A percentile compares a stretch with the other conserved stretches of the same genome.
Conservation (phyloP, 805 yeast species). For the Metschnikowia proteae region DNA sequence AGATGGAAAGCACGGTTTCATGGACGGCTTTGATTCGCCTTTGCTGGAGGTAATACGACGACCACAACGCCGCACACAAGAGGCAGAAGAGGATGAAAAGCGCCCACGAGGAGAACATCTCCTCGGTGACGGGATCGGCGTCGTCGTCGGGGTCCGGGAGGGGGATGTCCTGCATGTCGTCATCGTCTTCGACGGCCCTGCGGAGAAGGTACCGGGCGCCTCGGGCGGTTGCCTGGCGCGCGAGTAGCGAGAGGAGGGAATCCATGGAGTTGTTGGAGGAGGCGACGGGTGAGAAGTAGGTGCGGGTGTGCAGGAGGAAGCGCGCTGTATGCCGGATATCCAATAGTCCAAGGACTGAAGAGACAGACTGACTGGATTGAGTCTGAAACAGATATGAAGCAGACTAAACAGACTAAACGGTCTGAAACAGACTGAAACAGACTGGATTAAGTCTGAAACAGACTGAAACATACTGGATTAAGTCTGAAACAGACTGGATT, state of each 20-base stretch:
- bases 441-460: no score
- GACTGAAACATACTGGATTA: no score
- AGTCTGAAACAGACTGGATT: no score
- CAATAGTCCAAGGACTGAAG: no score
- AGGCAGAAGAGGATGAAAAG: slow-evolving; percentile 78
- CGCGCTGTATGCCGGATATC: neutral
- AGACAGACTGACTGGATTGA: no score
- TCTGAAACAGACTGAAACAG: no score
- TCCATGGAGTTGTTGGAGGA: slow-evolving; percentile 6
- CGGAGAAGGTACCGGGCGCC: slow-evolving; percentile 22
- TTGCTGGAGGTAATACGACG: slow-evolving; percentile 88
- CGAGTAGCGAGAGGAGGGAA: slow-evolving; percentile 7
- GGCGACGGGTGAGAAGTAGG: neutral
- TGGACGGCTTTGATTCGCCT: slow-evolving; percentile 92
- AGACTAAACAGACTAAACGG: no score
- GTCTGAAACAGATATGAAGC: no score
- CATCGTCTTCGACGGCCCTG: slow-evolving; percentile 29
- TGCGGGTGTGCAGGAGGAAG: no score
- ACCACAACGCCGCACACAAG: slow-evolving; percentile 88
- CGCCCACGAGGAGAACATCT: slow-evolving; percentile 97
- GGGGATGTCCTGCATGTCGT: slow-evolving; percentile 36
- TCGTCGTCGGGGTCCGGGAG: slow-evolving; percentile 56
- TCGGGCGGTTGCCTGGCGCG: slow-evolving; percentile 8
- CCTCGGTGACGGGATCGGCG: slow-evolving; percentile 85
- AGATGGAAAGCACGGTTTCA: slow-evolving; percentile 93